Base-by-base conservation (phyloP, 2,329 filamentous ascomycete species). In the Chalaropsis thielavioides region DNA sequence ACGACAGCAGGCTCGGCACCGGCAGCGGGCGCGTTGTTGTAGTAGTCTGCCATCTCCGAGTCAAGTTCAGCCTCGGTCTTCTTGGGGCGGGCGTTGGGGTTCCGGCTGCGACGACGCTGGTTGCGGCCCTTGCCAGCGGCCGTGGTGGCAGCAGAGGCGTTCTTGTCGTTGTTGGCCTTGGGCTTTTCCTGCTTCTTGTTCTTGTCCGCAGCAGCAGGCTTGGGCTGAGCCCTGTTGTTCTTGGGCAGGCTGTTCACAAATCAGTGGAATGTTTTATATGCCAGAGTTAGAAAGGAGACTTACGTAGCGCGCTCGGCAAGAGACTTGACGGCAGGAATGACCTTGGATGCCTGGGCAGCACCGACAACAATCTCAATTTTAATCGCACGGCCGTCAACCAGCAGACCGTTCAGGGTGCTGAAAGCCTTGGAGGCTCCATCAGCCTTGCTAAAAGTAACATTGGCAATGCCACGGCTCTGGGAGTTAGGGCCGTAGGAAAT, bases 41-140 rank as follows among this genome's bases (percentile, higher is more conserved):
- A 97, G 79, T 99, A 99, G 75, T 97, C 94, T 22, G 85, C 86
- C 94, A 99, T 99, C 75, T 99, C 94, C 3, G 90, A 91, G 74
- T 99, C 94, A 31, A 99, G 85, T 78, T 99, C 92, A 74, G 96
- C 92, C 0, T 88, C 85, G 0, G 91, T 95, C 88, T 97, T 97
- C 79, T 95, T 80, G 72, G 85, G 77, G 70, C 87, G 81, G 71
- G 87, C 83, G 69, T 81, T 79, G 72, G 79, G 87, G 70, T 85
- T 85, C 73, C 80, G 82, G 51, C 73, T 75, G 68, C 79, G 79
- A n/a, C 66, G 65, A 10, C 65, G 70, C 77, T 76, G 70, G 77
- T 76, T 68, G 77, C 78, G 56, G 76, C 78, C 68, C 77, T 79
- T 64, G 78, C 19, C 24, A 31, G 38, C 61, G 59, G 19, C 8